Evolutionary conservation across 768 basidiomycete species (phyloP), one percentile per base, ranked within the genome.

Genomic region (Pleurotus citrinopileatus): DNA sequence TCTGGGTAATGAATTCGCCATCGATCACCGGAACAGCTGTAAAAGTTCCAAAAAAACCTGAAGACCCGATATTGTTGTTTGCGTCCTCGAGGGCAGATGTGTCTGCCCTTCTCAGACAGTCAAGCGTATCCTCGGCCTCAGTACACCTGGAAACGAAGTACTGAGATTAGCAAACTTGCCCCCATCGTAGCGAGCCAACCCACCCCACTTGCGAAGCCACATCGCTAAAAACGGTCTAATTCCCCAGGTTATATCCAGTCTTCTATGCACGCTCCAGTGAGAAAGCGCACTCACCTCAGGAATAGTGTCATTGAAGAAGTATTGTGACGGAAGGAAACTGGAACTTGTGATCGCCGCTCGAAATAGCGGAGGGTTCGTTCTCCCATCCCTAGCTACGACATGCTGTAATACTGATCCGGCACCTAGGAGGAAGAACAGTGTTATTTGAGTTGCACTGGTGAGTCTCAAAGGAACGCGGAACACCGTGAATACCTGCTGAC

Each of bases 351-450:
- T 71, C 1, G 55, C 65, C n/a, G 58, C 68, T 34, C 57, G 55
- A 57, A 70, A 70, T 13, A 69, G 59, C 1, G 66, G 64, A 0
- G 69, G 70, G n/a, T 63, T 52, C 3, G 69, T 70, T 28, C 64
- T 58, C 0, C 69, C 68, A 17, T 61, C 63, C 13, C 70, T 47
- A 9, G 71, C 70, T 8, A 72, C 52, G 20, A 72, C 52, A 13
- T 70, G 69, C 25, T 71, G 68, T 5, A 71, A 27, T 15, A 70
- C 67, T 15, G 70, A 70, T 1, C 70, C 69, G 2, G 59, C 70
- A 15, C 69, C 68, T 59, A 25, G 29, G 66, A 54, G 19, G 57
- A 54, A 20, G 66, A 57, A 1, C n/a, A n/a, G n/a, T n/a, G 26
- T 36, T 12, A 42, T 10, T 8, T 26, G 42, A 6, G 7, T 6